Percentiles rank a stretch among this genome's conserved stretches.
phyloP scores from a whole-genome alignment of 2,329 filamentous ascomycete genomes.

The Penicillium sp. region DNA sequence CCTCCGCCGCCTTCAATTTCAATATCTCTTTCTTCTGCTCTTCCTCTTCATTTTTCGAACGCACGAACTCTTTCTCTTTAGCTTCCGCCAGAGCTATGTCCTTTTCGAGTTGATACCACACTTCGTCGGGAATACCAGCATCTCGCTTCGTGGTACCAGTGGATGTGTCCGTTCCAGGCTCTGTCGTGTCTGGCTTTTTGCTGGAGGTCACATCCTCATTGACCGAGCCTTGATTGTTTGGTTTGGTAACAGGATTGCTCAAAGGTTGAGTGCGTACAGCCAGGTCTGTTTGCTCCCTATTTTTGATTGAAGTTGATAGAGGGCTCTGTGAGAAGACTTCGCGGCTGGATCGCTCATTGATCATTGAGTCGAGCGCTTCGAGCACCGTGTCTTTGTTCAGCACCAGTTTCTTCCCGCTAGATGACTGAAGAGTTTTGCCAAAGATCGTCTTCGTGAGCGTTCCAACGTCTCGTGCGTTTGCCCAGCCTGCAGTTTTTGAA shows the following conservation, averaged over 20 bases:
- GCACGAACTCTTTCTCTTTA: neutral
- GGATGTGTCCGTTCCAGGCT: neutral
- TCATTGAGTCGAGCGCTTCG: constrained; percentile 17
- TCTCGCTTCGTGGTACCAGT: constrained; percentile 15
- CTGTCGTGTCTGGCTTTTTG: neutral
- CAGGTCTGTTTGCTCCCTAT: neutral
- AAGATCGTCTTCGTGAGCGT: constrained; percentile 56
- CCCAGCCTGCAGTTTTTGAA: constrained; percentile 54
- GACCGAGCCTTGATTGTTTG: neutral
- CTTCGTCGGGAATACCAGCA: constrained; percentile 24
- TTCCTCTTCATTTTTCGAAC: neutral
- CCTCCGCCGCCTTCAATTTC: neutral
- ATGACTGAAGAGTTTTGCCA: constrained; percentile 24
- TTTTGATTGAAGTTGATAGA: neutral
- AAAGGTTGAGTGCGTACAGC: neutral
- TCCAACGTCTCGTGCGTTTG: constrained; percentile 63
- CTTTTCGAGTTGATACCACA: constrained; percentile 26
- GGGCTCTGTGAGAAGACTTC: neutral
- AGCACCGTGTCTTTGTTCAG: constrained; percentile 13
- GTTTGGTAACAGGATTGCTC: neutral
- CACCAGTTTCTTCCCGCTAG: neutral
- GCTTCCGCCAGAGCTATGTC: constrained; percentile 8
- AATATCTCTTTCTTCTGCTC: neutral
- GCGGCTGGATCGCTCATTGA: constrained; percentile 14
- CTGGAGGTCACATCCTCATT: neutral